Percentiles rank a stretch among this genome's conserved stretches.
phyloP scores from a whole-genome alignment of 1,139 yeast species.

The Nakaseomyces delphensis region DNA sequence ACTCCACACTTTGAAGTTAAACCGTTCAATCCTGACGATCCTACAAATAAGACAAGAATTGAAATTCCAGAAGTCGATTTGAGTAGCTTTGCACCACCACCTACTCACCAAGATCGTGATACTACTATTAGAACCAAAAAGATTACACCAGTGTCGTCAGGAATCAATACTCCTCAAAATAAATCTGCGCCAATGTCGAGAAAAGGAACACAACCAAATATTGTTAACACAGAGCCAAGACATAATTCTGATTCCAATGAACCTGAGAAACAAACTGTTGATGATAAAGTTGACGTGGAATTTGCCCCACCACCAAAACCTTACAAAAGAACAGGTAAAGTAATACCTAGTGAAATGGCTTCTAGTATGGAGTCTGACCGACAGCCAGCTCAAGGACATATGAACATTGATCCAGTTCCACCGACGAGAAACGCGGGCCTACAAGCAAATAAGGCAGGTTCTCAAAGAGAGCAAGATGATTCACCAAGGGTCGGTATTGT shows the following conservation, averaged over 20 bases:
- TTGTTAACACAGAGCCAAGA: neutral
- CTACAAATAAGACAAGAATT: constrained; percentile 11
- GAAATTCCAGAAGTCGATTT: constrained; percentile 16
- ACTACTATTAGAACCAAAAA: neutral
- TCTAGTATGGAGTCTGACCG: neutral
- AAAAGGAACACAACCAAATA: neutral
- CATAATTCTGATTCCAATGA: neutral
- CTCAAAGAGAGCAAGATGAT: neutral
- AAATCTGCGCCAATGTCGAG: neutral
- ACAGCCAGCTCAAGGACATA: neutral
- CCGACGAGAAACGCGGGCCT: neutral
- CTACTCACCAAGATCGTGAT: constrained; percentile 23
- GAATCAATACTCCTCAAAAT: neutral
- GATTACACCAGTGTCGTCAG: constrained; percentile 1
- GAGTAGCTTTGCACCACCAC: constrained; percentile 25
- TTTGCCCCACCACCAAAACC: constrained; percentile 14
- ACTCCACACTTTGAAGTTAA: constrained; percentile 13
- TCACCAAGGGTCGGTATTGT: neutral
- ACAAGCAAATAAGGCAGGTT: too few relatives aligned
- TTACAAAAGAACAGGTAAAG: constrained; percentile 7
- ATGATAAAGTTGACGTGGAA: constrained; percentile 8
- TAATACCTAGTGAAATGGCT: neutral
- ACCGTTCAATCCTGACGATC: constrained; percentile 21
- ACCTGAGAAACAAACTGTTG: constrained; percentile 7
- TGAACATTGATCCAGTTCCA: neutral